Base-by-base conservation (phyloP, 805 yeast species). In the Maudiozyma bulderi region DNA sequence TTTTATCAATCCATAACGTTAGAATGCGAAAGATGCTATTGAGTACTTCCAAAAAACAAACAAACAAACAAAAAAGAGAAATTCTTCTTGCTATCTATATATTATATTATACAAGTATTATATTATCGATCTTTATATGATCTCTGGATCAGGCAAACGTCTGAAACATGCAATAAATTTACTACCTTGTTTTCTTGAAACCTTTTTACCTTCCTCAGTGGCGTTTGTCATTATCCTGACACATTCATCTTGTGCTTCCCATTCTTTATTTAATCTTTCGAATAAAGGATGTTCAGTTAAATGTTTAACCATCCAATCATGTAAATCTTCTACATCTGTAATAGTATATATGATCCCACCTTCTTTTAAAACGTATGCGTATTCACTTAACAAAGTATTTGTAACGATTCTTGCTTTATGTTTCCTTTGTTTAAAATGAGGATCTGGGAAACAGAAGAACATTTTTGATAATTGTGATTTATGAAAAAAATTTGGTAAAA, bases 361-460 rank as follows among this genome's bases (percentile, higher is more conserved):
- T 52, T 86, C 95, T 57, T 74, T 79, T 57, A 93, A 72, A 6
- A 84, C 93, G 62, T 80, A 93, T 3, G 99, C 98, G 64, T 93
- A 93, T 67, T 93, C 99, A 31, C 91, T 77, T 48, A 89, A 73
- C 52, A 93, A 71, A 2, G 98, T 91, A 55, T 81, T 83, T 48
- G 99, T 90, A 55, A 93, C 79, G 61, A 93, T 93, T 72, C 99
- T 77, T 6, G 97, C 97, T 74, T 93, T 93, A 70, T 93, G 99
- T 65, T 93, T 93, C 62, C 98, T 77, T 68, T 88, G 95, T 66
- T 93, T 93, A 74, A 93, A 93, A 67, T 93, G 99, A 7, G 99
- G 99, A 68, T 93, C 99, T n/a, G 99, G 99, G 77, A 93, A 93
- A 67, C 99, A 93, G 72, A 93, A 93, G 71, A 93, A 93, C 78